Evolutionary conservation across 768 basidiomycete species (phyloP).

Genomic region (Mycena olivaceomarginata): DNA sequence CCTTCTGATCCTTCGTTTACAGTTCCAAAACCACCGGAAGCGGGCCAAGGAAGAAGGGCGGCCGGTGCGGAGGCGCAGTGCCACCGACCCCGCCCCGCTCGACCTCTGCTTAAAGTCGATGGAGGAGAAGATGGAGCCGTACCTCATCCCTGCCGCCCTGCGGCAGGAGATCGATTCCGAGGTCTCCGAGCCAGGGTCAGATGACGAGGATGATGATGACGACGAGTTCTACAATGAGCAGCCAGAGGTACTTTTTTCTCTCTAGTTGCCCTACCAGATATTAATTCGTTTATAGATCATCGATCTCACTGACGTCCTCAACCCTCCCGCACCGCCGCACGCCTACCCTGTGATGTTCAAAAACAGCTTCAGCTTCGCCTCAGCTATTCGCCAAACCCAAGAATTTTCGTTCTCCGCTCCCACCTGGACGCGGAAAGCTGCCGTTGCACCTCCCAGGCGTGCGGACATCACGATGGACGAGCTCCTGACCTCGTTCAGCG

Average conservation of each 20-base stretch:
- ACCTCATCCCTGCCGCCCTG: constrained; percentile 46
- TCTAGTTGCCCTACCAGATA: neutral
- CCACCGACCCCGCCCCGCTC: constrained; percentile 44
- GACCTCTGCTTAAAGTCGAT: constrained; percentile 50
- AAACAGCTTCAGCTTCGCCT: neutral
- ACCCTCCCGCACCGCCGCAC: constrained; percentile 42
- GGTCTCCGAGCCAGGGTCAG: constrained; percentile 38
- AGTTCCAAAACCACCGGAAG: constrained; percentile 76
- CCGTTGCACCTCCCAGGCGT: constrained; percentile 7
- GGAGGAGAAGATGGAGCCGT: constrained; percentile 50
- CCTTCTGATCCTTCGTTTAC: neutral
- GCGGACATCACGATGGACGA: constrained; percentile 39
- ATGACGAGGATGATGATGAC: constrained; percentile 42
- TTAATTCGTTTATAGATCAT: constrained; percentile 23
- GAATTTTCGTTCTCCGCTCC: constrained; percentile 53
- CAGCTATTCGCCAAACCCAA: constrained; percentile 21
- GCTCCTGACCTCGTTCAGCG: constrained; percentile 46
- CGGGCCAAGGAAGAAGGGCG: constrained; percentile 58
- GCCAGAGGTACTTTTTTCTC: constrained; percentile 21
- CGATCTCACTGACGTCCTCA: constrained; percentile 36
- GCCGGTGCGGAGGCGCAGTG: constrained; percentile 42
- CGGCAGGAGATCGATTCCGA: constrained; percentile 34
- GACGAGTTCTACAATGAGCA: constrained; percentile 29
- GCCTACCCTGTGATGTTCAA: constrained; percentile 48
- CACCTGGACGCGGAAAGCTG: constrained; percentile 55